Conservation (phyloP, 192 early-diverging fungal species). For the Diversispora eburnea region DNA sequence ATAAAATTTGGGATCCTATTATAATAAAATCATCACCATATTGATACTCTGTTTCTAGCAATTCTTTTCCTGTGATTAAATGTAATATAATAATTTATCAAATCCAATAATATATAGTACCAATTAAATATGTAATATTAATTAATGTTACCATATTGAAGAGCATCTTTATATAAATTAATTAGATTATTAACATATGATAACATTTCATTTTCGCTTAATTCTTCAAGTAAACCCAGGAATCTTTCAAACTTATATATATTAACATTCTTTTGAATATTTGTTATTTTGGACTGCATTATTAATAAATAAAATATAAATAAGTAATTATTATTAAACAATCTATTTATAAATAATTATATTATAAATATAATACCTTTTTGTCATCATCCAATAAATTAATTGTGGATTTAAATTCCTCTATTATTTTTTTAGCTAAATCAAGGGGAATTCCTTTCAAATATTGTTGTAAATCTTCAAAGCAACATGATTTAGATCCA, state of each 20-base stretch:
- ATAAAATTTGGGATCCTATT: constrained; percentile 54
- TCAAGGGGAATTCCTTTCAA: constrained; percentile 37
- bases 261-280: constrained; percentile 38
- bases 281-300: constrained; percentile 32
- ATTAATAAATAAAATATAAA: background rate
- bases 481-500: constrained; percentile 63
- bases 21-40: constrained; percentile 77
- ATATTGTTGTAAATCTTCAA: constrained; percentile 71
- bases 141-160: constrained; percentile 45
- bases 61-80: constrained; percentile 37
- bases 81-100: background rate
- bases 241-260: constrained; percentile 40
- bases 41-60: constrained; percentile 71
- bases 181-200: constrained; percentile 38
- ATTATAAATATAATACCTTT: constrained; percentile 34
- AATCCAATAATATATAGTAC: background rate
- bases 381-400: constrained; percentile 36
- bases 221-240: constrained; percentile 24
- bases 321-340: constrained; percentile 13
- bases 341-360: background rate
- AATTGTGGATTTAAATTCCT: constrained; percentile 29
- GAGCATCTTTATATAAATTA: constrained; percentile 38
- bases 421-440: constrained; percentile 36
- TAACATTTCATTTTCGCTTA: constrained; percentile 14
- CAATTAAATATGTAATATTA: background rate